These are phyloP conservation scores for Plicaturopsis crispa DNA, from an alignment of 768 basidiomycete species.

Conservation along the genomic window DNA sequence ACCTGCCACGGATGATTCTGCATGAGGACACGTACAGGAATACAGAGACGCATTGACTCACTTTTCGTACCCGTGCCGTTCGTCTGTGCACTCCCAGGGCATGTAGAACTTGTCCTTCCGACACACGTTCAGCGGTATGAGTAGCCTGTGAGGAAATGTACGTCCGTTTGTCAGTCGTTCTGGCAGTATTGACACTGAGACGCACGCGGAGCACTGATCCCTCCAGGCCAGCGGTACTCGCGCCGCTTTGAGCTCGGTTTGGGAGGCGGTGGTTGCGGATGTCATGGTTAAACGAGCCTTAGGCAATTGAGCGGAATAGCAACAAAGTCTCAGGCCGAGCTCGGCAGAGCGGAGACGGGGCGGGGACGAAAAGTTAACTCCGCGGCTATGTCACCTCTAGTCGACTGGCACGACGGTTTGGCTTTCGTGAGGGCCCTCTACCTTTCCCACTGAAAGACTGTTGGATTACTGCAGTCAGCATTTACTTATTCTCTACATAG, in stretches of 20 bases:
- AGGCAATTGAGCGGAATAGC: too few relatives aligned
- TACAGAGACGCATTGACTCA: slow-evolving; percentile 25
- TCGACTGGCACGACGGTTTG: too few relatives aligned
- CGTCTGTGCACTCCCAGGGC: slow-evolving; percentile 93
- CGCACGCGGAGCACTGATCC: slow-evolving; percentile 89
- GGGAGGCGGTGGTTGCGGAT: slow-evolving; percentile 73
- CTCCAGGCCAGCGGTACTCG: slow-evolving; percentile 78
- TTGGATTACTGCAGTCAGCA: too few relatives aligned
- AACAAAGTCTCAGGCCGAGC: too few relatives aligned
- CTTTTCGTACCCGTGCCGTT: slow-evolving; percentile 84
- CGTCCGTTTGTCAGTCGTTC: neutral
- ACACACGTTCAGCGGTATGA: slow-evolving; percentile 85
- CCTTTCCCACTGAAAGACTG: too few relatives aligned
- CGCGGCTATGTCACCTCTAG: too few relatives aligned
- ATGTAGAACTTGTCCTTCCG: slow-evolving; percentile 70
- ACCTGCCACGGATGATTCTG: neutral
- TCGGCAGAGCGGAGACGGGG: too few relatives aligned
- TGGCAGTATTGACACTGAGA: slow-evolving; percentile 10
- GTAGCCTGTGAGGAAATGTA: slow-evolving; percentile 40
- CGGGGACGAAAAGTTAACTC: too few relatives aligned
- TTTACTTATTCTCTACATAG: too few relatives aligned
- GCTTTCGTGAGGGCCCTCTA: too few relatives aligned
- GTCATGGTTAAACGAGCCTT: too few relatives aligned
- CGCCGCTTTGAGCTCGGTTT: slow-evolving; percentile 70
- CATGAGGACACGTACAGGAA: neutral